phyloP scores from a whole-genome alignment of 257 asterid genomes.

The Forsythia viridissima region DNA sequence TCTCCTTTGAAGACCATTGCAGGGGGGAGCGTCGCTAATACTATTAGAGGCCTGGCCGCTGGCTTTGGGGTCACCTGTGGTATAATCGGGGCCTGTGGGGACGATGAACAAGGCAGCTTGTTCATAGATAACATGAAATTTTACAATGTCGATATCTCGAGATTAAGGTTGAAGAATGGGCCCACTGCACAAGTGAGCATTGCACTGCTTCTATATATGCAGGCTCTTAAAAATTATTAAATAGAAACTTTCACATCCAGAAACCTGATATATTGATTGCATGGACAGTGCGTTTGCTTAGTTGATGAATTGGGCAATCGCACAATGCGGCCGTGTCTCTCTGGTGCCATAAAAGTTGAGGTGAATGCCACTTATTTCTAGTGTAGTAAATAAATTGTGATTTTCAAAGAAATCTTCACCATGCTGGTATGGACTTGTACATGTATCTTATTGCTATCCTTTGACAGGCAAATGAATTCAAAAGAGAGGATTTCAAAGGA shows the following conservation, averaged over 20 bases:
- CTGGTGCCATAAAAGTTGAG: conserved; percentile 88
- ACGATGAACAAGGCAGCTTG: conserved; percentile 84
- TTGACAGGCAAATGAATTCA: conserved; percentile 80
- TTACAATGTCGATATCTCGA: conserved; percentile 66
- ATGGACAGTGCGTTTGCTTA: conserved; percentile 88
- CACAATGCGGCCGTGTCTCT: conserved; percentile 96
- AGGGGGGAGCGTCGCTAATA: conserved; percentile 97
- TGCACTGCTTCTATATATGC: conserved; percentile 10
- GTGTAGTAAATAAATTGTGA: conserved; percentile 14
- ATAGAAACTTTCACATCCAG: not conserved
- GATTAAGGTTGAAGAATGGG: conserved; percentile 79
- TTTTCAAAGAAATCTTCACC: conserved; percentile 23
- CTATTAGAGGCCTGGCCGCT: conserved; percentile 89
- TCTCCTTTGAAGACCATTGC: conserved; percentile 79
- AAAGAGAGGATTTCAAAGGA: conserved; percentile 74
- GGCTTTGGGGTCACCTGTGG: conserved; percentile 90
- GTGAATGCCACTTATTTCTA: conserved; percentile 35
- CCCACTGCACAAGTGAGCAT: conserved; percentile 76
- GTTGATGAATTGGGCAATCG: conserved; percentile 93
- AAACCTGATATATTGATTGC: conserved; percentile 10
- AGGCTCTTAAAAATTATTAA: not conserved
- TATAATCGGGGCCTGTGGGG: conserved; percentile 89
- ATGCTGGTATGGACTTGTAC: conserved; percentile 24
- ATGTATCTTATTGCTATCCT: conserved; percentile 32
- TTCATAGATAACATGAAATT: conserved; percentile 71